Evolutionary conservation across 2,329 filamentous ascomycete species (phyloP).

Genomic region (Claviceps sp.): DNA sequence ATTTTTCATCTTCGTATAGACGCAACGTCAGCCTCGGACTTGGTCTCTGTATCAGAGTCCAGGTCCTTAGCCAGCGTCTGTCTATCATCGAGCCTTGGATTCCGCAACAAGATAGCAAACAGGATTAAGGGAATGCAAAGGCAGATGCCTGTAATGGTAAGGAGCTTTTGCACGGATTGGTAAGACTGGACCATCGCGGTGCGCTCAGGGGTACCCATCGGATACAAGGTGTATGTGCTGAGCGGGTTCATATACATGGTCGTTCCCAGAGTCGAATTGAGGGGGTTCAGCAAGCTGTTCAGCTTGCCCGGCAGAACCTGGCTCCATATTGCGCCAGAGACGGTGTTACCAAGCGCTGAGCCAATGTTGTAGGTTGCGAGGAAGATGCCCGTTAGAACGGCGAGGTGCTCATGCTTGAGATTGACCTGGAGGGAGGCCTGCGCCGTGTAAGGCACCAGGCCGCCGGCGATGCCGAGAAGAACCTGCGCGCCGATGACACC

Average conservation of each 20-base stretch:
- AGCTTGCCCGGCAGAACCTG: constrained; percentile 39
- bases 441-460: constrained; percentile 43
- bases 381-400: constrained; percentile 41
- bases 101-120: constrained; percentile 28
- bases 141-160: constrained; percentile 35
- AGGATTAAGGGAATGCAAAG: constrained; percentile 33
- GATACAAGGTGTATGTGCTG: constrained; percentile 40
- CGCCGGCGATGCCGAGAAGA: constrained; percentile 44
- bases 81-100: constrained; percentile 30
- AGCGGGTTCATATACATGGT: constrained; percentile 42
- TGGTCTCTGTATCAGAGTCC: constrained; percentile 9
- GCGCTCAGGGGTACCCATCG: constrained; percentile 33
- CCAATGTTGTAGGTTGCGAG: constrained; percentile 44
- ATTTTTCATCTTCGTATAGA: background rate
- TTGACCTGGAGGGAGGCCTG: constrained; percentile 47
- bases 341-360: constrained; percentile 41
- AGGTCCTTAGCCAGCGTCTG: constrained; percentile 27
- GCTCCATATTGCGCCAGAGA: constrained; percentile 50
- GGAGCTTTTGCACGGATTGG: constrained; percentile 31
- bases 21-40: background rate
- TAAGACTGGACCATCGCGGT: constrained; percentile 42
- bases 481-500: constrained; percentile 47
- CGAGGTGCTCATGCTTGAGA: constrained; percentile 40
- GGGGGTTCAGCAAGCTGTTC: constrained; percentile 27
- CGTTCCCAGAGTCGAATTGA: constrained; percentile 34